Base-by-base conservation (phyloP, 2,329 filamentous ascomycete species). In the Hypoxylon sp. region DNA sequence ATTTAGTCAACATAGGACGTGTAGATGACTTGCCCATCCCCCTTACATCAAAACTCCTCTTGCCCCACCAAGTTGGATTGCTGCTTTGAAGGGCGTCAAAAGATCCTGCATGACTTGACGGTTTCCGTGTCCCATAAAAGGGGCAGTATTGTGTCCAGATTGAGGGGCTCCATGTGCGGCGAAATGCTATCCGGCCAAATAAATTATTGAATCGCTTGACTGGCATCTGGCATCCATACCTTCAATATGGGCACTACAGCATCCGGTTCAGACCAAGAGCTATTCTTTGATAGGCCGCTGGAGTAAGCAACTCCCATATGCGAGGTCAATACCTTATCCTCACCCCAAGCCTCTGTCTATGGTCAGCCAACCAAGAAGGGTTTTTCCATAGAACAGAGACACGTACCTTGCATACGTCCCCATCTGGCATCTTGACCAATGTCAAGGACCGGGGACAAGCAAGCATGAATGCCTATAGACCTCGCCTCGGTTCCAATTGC, bases 231-330 rank as follows among this genome's bases (percentile, higher is more conserved):
- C 7, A 23, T 5, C 13, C 62, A 50, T 72, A 78, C 77, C 73
- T 83, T 83, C 73, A 83, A 77, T 1, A 83, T 79, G 0, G 82
- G 82, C 17, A 76, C 80, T 6, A 83, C 79, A 5, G 82, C 82
- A 71, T 83, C 81, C 0, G 76, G 73, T 1, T 80, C 79, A 4
- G 77, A 75, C 80, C 79, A 82, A 4, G 79, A 80, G 14, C 80
- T 74, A 53, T 83, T 82, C 59, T 83, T 83, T 2, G 81, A 83
- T 17, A 83, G 60, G 0, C 82, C 81, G 4, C 78, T 80, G 0
- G 81, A 75, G 64, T 81, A 82, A 1, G 81, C 81, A 13, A 82
- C 79, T 5, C 82, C 81, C 81, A 83, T 83, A 25, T 80, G 76
- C 9, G 80, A 79, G 0, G 82, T 83, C 11, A 83, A 69, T 0